A percentile compares a stretch with the other conserved stretches of the same genome.
Conservation (phyloP, 768 basidiomycete species). For the Cystobasidium onofrii region DNA sequence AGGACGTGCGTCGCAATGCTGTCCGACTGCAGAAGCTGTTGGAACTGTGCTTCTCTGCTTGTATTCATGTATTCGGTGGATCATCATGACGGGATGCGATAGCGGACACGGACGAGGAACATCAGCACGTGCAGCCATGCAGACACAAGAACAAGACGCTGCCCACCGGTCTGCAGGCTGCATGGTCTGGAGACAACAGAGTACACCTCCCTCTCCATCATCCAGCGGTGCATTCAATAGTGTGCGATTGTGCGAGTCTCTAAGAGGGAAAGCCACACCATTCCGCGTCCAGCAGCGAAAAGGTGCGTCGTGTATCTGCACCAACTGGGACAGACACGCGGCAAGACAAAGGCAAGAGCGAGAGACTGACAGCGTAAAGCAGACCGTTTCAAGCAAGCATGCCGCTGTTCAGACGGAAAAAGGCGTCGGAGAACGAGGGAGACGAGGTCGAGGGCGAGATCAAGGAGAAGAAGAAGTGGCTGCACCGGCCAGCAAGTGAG, state of each 20-base stretch:
- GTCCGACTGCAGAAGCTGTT: constrained; percentile 7
- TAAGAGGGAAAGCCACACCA: not conserved
- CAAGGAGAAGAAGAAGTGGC: constrained; percentile 15
- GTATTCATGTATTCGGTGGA: too few species aligned
- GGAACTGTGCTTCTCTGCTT: constrained; percentile 21
- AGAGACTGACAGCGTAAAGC: too few species aligned
- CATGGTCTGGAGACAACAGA: not conserved
- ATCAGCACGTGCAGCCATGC: not conserved
- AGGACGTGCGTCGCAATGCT: constrained; percentile 5
- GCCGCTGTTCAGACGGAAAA: constrained; percentile 2
- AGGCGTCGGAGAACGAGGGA: constrained; percentile 4
- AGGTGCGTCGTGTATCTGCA: not conserved
- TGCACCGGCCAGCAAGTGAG: constrained; percentile 4
- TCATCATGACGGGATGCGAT: not conserved
- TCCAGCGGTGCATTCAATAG: too few species aligned
- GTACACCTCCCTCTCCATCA: not conserved
- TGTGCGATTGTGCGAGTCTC: too few species aligned
- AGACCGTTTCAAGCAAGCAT: not conserved
- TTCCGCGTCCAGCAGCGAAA: not conserved
- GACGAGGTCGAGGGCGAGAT: constrained; percentile 28
- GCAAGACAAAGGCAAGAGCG: too few species aligned
- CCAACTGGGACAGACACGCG: not conserved
- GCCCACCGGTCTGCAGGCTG: not conserved
- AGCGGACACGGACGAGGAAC: not conserved
- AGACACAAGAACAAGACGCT: not conserved